Percentiles rank a stretch among this genome's conserved stretches.
These are phyloP conservation scores for Gigaspora rosea DNA, from an alignment of 192 early-diverging fungal species.

Conservation along the genomic window DNA sequence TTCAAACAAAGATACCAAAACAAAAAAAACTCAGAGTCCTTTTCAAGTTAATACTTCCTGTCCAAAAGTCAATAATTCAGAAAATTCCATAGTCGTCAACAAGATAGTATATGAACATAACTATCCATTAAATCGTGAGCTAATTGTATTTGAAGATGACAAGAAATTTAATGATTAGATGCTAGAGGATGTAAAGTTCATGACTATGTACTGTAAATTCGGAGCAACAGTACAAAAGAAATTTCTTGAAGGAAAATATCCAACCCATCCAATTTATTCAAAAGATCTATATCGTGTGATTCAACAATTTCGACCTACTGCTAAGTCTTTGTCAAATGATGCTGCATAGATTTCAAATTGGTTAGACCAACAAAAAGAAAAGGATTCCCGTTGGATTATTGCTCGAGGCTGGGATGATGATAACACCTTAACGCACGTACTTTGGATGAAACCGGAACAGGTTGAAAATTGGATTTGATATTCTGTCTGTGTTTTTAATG, in stretches of 20 bases:
- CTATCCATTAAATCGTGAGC: no score
- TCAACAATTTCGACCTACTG: not conserved
- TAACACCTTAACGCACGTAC: not conserved
- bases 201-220: conserved; percentile 1
- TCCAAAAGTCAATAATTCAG: conserved; percentile 5
- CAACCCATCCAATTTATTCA: no score
- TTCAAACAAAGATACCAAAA: conserved; percentile 2
- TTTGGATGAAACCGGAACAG: not conserved
- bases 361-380: conserved; percentile 2
- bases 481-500: conserved; percentile 7
- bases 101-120: not conserved
- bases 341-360: conserved; percentile 5
- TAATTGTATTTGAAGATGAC: no score
- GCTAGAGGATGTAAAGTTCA: not conserved
- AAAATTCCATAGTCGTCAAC: not conserved
- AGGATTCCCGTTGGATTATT: not conserved
- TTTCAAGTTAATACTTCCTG: conserved; percentile 5
- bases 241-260: not conserved
- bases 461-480: conserved; percentile 3
- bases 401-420: not conserved
- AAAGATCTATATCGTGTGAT: no score
- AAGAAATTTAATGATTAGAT: no score
- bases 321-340: conserved; percentile 1
- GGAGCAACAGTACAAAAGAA: not conserved
- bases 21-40: not conserved